phyloP scores from a whole-genome alignment of 2,329 filamentous ascomycete species.

The Blastomyces silverae region DNA sequence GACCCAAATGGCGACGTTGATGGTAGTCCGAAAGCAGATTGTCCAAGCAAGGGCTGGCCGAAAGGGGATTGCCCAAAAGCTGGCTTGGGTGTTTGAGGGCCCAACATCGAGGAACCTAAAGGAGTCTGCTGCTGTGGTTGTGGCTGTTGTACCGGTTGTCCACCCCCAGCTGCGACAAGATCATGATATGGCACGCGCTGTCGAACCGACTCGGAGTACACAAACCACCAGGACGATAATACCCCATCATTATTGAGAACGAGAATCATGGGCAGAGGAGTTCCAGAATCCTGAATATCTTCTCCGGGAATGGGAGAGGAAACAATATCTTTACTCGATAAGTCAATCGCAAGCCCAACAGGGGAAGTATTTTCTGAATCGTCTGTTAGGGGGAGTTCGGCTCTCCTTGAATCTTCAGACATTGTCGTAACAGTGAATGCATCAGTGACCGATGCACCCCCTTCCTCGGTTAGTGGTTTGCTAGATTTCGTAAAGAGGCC shows the following conservation, averaged over 20 bases:
- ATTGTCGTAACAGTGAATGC: slow-evolving; percentile 69
- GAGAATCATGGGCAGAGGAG: slow-evolving; percentile 76
- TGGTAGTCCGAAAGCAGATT: slow-evolving; percentile 13
- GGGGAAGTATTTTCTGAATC: slow-evolving; percentile 63
- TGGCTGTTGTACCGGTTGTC: slow-evolving; percentile 29
- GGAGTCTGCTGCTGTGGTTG: slow-evolving; percentile 22
- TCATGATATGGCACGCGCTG: slow-evolving; percentile 66
- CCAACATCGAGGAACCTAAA: slow-evolving; percentile 17
- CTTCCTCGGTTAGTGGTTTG: slow-evolving; percentile 56
- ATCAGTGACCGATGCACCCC: slow-evolving; percentile 55
- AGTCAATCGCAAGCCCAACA: slow-evolving; percentile 72
- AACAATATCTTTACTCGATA: slow-evolving; percentile 76
- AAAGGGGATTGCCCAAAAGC: slow-evolving; percentile 22
- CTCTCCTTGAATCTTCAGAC: slow-evolving; percentile 65
- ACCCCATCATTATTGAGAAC: slow-evolving; percentile 84
- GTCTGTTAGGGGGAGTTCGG: slow-evolving; percentile 65
- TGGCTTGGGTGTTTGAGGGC: slow-evolving; percentile 21
- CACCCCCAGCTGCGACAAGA: slow-evolving; percentile 43
- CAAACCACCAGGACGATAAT: slow-evolving; percentile 79
- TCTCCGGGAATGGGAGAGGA: slow-evolving; percentile 69
- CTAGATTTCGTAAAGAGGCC: slow-evolving; percentile 71
- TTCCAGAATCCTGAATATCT: slow-evolving; percentile 69
- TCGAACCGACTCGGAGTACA: slow-evolving; percentile 81
- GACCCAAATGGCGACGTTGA: slow-evolving; percentile 21
- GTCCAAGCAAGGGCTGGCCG: slow-evolving; percentile 27